Conservation (phyloP, 2,329 filamentous ascomycete species). For the Aureobasidium sp. region DNA sequence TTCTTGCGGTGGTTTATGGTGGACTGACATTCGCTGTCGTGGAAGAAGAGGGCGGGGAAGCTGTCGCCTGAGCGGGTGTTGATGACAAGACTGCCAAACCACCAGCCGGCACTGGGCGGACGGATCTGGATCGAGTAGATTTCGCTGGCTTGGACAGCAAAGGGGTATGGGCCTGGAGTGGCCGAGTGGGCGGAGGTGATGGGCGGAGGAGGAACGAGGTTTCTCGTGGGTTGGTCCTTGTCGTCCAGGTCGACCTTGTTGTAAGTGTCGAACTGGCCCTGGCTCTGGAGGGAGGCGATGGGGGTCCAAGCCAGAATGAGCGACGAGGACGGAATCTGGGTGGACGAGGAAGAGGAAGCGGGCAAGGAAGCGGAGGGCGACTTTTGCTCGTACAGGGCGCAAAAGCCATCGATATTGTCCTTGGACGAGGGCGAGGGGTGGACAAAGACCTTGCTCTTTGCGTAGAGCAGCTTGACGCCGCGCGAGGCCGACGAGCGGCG, state of each 20-base stretch:
- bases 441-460: constrained; percentile 97
- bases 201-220: constrained; percentile 84
- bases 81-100: constrained; percentile 92
- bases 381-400: constrained; percentile 90
- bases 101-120: constrained; percentile 92
- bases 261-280: constrained; percentile 71
- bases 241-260: constrained; percentile 91
- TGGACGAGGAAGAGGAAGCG: constrained; percentile 37
- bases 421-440: constrained; percentile 88
- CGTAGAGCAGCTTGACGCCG: constrained; percentile 88
- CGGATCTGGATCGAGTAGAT: constrained; percentile 86
- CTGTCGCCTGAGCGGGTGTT: constrained; percentile 86
- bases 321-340: constrained; percentile 51
- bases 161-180: constrained; percentile 72
- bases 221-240: constrained; percentile 69
- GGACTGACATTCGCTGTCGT: constrained; percentile 92
- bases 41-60: constrained; percentile 94
- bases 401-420: constrained; percentile 91
- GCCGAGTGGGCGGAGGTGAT: constrained; percentile 69
- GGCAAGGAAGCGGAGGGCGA: constrained; percentile 31
- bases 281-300: constrained; percentile 69
- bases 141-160: constrained; percentile 80
- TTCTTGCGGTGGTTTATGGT: constrained; percentile 92
- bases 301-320: constrained; percentile 90
- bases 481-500: constrained; percentile 68